Evolutionary conservation across 2,329 filamentous ascomycete species (phyloP).

Genomic region (Microcyclosporella mali): DNA sequence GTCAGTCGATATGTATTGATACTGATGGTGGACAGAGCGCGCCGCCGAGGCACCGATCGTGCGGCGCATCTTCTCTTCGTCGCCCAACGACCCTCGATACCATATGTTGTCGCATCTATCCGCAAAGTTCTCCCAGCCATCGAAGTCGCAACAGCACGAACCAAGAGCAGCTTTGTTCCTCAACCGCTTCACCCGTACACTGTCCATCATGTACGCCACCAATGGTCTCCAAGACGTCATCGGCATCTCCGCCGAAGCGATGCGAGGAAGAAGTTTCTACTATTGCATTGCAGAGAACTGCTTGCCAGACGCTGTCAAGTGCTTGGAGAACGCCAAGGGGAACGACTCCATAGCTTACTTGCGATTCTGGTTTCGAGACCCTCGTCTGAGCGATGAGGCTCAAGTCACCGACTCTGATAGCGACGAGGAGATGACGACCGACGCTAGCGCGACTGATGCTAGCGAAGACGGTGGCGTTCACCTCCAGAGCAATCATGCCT

Average conservation of each 20-base stretch:
- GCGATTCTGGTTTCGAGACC: slow-evolving; percentile 77
- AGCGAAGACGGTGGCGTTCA: slow-evolving; percentile 47
- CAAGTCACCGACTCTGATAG: slow-evolving; percentile 31
- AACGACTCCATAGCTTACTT: slow-evolving; percentile 89
- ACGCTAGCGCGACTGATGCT: slow-evolving; percentile 35
- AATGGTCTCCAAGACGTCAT: slow-evolving; percentile 69
- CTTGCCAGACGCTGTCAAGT: slow-evolving; percentile 67
- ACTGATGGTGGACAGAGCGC: slow-evolving; percentile 51
- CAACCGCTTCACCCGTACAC: slow-evolving; percentile 75
- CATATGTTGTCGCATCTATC: slow-evolving; percentile 85
- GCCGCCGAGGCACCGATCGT: slow-evolving; percentile 72
- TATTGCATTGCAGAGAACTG: slow-evolving; percentile 77
- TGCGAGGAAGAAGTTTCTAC: slow-evolving; percentile 76
- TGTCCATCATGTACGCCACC: slow-evolving; percentile 82
- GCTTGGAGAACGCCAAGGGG: slow-evolving; percentile 76
- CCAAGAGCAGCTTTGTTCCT: slow-evolving; percentile 78
- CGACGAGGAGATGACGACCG: slow-evolving; percentile 44
- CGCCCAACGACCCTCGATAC: slow-evolving; percentile 75
- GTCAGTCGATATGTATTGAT: background rate
- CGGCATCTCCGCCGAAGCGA: slow-evolving; percentile 61
- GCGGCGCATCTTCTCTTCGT: slow-evolving; percentile 72
- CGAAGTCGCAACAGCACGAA: slow-evolving; percentile 58
- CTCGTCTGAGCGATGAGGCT: slow-evolving; percentile 47
- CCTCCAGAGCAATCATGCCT: slow-evolving; percentile 30
- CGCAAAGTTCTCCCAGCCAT: slow-evolving; percentile 62